Percentiles rank a stretch among this genome's conserved stretches.
phyloP scores from a whole-genome alignment of 257 asterid species.

The Solanum corneliomulleri region DNA sequence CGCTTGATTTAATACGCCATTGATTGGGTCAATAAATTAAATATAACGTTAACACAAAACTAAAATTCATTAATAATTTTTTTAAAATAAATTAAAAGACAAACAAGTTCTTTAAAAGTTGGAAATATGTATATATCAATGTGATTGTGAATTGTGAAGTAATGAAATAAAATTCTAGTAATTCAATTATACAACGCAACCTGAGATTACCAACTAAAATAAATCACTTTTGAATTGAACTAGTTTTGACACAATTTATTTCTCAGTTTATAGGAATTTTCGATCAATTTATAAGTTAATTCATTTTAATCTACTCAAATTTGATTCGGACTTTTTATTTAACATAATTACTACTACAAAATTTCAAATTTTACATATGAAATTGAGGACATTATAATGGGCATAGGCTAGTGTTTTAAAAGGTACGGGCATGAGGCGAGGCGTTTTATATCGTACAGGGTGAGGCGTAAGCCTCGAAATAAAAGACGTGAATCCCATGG shows the following conservation, averaged over 20 bases:
- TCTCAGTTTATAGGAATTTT: background rate
- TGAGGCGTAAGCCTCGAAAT: rapidly evolving
- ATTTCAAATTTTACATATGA: background rate
- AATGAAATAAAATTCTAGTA: background rate
- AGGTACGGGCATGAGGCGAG: too few species aligned
- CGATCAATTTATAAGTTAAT: background rate
- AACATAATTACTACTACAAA: background rate
- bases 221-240: background rate
- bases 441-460: too few species aligned
- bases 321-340: background rate
- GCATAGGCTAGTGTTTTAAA: background rate
- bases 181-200: too few species aligned
- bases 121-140: background rate
- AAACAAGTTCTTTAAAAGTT: background rate
- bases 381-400: background rate
- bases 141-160: background rate
- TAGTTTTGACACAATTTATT: background rate
- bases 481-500: too few species aligned
- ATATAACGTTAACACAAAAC: background rate
- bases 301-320: background rate
- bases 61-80: background rate
- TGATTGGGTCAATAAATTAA: background rate
- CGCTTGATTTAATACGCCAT: background rate
- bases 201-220: background rate
- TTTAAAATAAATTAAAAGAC: background rate